Conservation (phyloP, 495 filamentous ascomycete genomes). For the Geopyxis carbonaria region DNA sequence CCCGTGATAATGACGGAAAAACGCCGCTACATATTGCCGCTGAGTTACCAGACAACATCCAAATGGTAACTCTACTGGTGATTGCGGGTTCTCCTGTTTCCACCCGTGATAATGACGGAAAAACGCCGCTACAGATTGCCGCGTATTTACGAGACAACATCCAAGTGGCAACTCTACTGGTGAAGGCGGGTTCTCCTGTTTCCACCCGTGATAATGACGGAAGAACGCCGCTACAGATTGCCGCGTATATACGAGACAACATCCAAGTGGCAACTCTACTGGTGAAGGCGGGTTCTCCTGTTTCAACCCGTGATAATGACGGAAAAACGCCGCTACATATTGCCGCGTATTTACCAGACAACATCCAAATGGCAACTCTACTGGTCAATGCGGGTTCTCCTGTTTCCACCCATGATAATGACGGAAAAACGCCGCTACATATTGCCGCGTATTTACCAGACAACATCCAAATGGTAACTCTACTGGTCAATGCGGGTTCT, state of each 20-base stretch:
- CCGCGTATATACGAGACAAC: slow-evolving; percentile 8
- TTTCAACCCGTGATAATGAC: background rate
- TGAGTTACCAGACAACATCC: background rate
- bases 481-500: background rate
- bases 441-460: background rate
- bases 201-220: background rate
- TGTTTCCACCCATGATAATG: background rate
- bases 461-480: background rate
- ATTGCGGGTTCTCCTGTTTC: background rate
- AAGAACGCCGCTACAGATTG: slow-evolving; percentile 6
- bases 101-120: background rate
- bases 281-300: background rate
- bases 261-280: slow-evolving; percentile 22
- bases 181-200: background rate
- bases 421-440: slow-evolving; percentile 2
- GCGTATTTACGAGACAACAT: background rate
- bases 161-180: background rate
- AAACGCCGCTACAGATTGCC: slow-evolving; percentile 1
- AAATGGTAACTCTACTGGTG: background rate
- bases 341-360: background rate
- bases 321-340: slow-evolving; percentile 1
- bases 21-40: background rate
- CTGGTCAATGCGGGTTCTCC: background rate
- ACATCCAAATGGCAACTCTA: background rate
- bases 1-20: background rate